Base-by-base conservation (phyloP, 768 basidiomycete genomes). In the Sarcodon sp. region DNA sequence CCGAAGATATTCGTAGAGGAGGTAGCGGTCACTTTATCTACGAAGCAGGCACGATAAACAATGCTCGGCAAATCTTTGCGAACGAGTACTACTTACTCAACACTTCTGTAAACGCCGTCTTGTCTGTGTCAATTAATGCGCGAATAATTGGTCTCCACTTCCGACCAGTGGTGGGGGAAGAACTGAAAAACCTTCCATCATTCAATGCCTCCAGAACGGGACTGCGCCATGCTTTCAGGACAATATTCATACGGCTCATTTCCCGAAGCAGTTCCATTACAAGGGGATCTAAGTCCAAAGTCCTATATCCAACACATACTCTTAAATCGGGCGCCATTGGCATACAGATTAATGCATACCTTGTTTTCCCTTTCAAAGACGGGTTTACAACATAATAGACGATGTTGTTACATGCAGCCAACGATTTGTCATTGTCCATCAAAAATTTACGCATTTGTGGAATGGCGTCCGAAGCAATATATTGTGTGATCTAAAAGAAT, bases 1-100 rank as follows among this genome's bases (percentile, higher is more conserved):
- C 90, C 84, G 64, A 99, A 99, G 47, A 99, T 96, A 57, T 96
- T 98, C 15, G 90, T 83, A 0, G 93, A 94, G 1, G 96, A 84
- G 0, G 82, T 79, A 2, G 87, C 80, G 1, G 87, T 80, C 46
- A 94, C 78, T 67, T 76, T 78, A 60, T 80, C 94, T 73, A 55
- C 33, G 43, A 65, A 55, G 21, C 10, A 59, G 55, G 27, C 59
- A 59, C 21, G 65, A 56, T 35, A 67, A 38, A 21, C 50, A 59
- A 55, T 50, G 38, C 57, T 11, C 6, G 10, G 31, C 21, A 4
- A 27, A 4, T 27, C 3, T 4, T 4, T 5, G 38, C 32, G 35
- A 18, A 27, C 5, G 27, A 13, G 12, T 36, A 38, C 31, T 55
- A 64, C 74, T 51, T 57, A 91, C 92, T 73, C 12, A 96, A 70